Evolutionary conservation across 2,329 filamentous ascomycete species (phyloP).

Genomic region (Penicillium sp.): DNA sequence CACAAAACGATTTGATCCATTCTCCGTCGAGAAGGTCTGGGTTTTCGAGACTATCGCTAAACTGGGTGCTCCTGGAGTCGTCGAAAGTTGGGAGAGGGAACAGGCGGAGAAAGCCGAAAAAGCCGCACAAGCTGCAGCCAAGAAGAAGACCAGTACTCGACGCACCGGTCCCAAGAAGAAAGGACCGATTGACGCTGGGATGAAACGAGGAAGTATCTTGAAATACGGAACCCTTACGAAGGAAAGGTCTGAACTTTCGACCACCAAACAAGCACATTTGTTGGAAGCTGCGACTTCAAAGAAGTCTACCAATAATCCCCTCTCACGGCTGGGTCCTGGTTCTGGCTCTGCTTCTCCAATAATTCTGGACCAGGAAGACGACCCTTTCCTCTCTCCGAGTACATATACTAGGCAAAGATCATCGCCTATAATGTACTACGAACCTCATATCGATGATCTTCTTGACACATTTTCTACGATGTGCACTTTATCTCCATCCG

Average conservation of each 20-base stretch:
- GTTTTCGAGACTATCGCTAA: conserved; percentile 62
- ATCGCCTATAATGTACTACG: conserved; percentile 1
- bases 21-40: conserved; percentile 64
- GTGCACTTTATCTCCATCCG: conserved; percentile 18
- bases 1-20: conserved; percentile 58
- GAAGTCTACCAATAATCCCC: conserved; percentile 14
- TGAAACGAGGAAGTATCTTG: conserved; percentile 42
- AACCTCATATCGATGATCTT: conserved; percentile 23
- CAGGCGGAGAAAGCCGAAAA: conserved; percentile 31
- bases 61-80: conserved; percentile 61
- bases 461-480: conserved; percentile 27
- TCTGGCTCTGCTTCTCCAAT: conserved; percentile 5
- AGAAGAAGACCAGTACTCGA: conserved; percentile 29
- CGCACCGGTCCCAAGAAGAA: conserved; percentile 35
- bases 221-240: conserved; percentile 42
- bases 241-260: conserved; percentile 29
- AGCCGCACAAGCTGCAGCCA: conserved; percentile 19
- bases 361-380: conserved; percentile 11
- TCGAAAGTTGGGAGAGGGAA: conserved; percentile 60
- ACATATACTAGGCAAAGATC: conserved; percentile 17
- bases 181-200: conserved; percentile 39
- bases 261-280: conserved; percentile 30
- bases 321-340: conserved; percentile 1
- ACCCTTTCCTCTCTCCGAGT: conserved; percentile 15
- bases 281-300: conserved; percentile 29